phyloP scores from a whole-genome alignment of 2,329 filamentous ascomycete species.

The Fusarium tupiense region DNA sequence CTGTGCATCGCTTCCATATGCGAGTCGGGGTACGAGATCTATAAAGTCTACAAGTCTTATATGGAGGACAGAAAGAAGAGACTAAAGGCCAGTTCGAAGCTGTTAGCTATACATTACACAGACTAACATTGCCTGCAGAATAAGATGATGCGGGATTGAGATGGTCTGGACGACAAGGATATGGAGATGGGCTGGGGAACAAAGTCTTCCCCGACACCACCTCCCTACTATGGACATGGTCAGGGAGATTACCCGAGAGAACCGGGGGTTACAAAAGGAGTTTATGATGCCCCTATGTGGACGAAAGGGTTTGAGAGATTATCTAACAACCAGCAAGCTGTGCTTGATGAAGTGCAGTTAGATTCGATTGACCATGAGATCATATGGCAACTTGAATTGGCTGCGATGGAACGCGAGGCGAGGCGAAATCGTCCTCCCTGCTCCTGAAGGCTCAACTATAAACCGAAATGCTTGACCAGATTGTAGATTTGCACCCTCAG shows the following conservation, averaged over 20 bases:
- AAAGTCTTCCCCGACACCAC: background rate
- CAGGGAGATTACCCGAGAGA: background rate
- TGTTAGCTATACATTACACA: rapidly evolving
- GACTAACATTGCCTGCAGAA: background rate
- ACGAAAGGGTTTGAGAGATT: no score
- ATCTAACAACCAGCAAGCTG: background rate
- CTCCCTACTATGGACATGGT: background rate
- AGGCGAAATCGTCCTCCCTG: background rate
- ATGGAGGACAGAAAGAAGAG: background rate
- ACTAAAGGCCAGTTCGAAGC: background rate
- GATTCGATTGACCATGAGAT: background rate
- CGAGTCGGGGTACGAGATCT: background rate
- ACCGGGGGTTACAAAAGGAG: background rate
- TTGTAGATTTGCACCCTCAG: background rate
- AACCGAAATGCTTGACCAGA: background rate
- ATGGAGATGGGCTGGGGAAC: background rate
- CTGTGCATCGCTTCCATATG: background rate
- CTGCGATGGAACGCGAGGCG: background rate
- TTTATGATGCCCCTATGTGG: rapidly evolving
- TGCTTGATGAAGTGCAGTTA: background rate
- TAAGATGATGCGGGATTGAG: background rate
- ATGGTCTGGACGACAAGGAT: background rate
- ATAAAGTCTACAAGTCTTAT: background rate
- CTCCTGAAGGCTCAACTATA: rapidly evolving
- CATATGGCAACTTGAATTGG: background rate